Base-by-base conservation (phyloP, 2,329 filamentous ascomycete genomes). In the Dendryphion nanum region DNA sequence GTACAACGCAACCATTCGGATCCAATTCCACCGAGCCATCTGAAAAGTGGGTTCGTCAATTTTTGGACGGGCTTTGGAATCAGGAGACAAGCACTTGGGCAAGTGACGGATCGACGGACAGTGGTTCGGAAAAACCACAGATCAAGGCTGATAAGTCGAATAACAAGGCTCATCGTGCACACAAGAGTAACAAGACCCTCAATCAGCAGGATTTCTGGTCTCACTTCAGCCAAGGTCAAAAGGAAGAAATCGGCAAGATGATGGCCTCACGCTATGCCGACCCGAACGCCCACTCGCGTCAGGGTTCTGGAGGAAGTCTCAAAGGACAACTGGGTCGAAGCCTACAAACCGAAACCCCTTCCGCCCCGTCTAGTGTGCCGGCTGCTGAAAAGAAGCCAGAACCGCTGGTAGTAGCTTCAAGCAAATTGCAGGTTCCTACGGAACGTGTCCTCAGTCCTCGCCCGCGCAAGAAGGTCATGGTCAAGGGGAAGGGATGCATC, bases 1-100 rank as follows among this genome's bases (percentile, higher is more conserved):
- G 44, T 19, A 61, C 58, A 5, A 55, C 60, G 20, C 58, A 53
- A 15, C 51, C 55, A 12, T 47, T 47, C 18, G 51, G 49, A 16
- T 45, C 44, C 32, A 54, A 50, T 18, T 23, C 33, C 30, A 15
- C 33, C 69, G 81, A 57, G 70, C 81, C 59, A 73, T 77, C 90
- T 37, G 85, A 90, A 64, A 85, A 89, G 71, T 91, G 87, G 87
- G 89, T 93, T 50, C 84, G 86, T 44, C 85, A 87, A 45, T 88
- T 90, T 58, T 82, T 87, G n/a, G 78, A 83, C n/a, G 78, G 79
- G 47, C 80, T 84, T 50, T 76, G 76, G 48, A 77, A 81, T 50
- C 79, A 77, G 20, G 86, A 93, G 61, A 79, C 81, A 49, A 81
- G 80, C 44, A 84, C 89, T 66, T 95, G 89, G 89, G 76, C 89